Percentiles rank a stretch among this genome's conserved stretches.
Conservation (phyloP, 768 basidiomycete species). For the Holtermanniella nyarrowii region DNA sequence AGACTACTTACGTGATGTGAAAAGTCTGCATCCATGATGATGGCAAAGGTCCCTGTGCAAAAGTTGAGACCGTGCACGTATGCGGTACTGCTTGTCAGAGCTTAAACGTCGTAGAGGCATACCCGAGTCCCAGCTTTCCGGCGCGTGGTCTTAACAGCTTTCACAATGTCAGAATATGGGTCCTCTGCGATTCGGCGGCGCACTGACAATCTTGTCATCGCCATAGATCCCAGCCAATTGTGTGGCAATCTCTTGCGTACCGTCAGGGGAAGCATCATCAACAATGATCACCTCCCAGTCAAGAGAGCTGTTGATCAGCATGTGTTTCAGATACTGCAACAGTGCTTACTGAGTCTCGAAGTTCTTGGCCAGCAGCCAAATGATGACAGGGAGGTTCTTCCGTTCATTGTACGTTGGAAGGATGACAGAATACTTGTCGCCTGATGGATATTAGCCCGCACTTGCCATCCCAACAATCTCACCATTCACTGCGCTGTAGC, state of each 20-base stretch:
- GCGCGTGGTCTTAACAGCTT: slow-evolving; percentile 75
- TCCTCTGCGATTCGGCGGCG: slow-evolving; percentile 1
- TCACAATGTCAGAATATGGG: neutral
- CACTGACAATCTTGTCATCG: slow-evolving; percentile 65
- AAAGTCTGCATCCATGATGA: slow-evolving; percentile 96
- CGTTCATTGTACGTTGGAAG: slow-evolving; percentile 90
- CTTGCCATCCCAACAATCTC: neutral
- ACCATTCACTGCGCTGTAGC: slow-evolving; percentile 1
- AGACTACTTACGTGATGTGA: slow-evolving; percentile 67
- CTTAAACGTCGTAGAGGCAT: neutral
- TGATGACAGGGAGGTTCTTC: slow-evolving; percentile 76
- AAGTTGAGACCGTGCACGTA: slow-evolving; percentile 87
- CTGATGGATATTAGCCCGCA: neutral
- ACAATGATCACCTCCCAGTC: slow-evolving; percentile 84
- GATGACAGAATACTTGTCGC: slow-evolving; percentile 73
- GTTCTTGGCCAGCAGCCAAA: slow-evolving; percentile 70
- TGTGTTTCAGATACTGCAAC: neutral
- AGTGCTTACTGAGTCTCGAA: slow-evolving; percentile 62
- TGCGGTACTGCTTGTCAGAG: slow-evolving; percentile 75
- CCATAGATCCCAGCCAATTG: slow-evolving; percentile 73
- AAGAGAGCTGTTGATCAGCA: slow-evolving; percentile 47
- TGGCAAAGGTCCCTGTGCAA: slow-evolving; percentile 81
- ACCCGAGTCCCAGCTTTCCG: slow-evolving; percentile 87
- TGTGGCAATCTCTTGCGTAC: slow-evolving; percentile 75
- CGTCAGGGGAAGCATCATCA: slow-evolving; percentile 86